These are phyloP conservation scores for Scheffersomyces lignicola DNA, from an alignment of 1,139 yeast species.

Conservation along the genomic window DNA sequence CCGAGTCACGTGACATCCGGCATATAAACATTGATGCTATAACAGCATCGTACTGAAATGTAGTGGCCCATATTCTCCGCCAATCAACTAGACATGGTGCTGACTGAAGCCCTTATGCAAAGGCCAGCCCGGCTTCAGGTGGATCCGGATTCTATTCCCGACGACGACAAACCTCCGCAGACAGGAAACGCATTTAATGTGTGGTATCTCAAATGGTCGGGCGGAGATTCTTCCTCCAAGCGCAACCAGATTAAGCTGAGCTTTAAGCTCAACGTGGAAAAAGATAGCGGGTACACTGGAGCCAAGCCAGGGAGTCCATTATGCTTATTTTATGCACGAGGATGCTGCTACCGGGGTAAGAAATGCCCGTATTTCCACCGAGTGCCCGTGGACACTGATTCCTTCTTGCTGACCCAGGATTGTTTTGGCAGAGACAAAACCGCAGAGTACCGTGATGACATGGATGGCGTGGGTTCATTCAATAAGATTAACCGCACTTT, in stretches of 20 bases:
- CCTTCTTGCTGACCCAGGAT: slow-evolving; percentile 65
- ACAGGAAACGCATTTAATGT: slow-evolving; percentile 79
- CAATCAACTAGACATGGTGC: too few species aligned
- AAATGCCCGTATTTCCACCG: slow-evolving; percentile 79
- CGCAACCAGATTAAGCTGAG: slow-evolving; percentile 32
- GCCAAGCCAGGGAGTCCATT: slow-evolving; percentile 55
- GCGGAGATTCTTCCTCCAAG: slow-evolving; percentile 51
- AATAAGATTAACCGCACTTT: slow-evolving; percentile 67
- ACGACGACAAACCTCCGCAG: slow-evolving; percentile 72
- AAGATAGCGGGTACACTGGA: slow-evolving; percentile 75
- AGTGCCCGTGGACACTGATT: slow-evolving; percentile 54
- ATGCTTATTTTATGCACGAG: slow-evolving; percentile 86
- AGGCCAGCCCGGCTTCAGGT: slow-evolving; percentile 65
- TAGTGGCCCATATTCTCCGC: too few species aligned
- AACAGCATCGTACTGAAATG: too few species aligned
- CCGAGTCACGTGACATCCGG: too few species aligned
- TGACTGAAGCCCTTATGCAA: slow-evolving; percentile 8
- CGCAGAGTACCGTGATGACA: slow-evolving; percentile 82
- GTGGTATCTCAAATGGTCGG: slow-evolving; percentile 89
- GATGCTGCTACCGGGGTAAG: slow-evolving; percentile 78
- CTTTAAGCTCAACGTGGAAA: slow-evolving; percentile 54
- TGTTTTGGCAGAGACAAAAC: slow-evolving; percentile 93
- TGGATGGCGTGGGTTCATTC: slow-evolving; percentile 94
- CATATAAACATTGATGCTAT: too few species aligned
- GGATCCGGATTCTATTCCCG: slow-evolving; percentile 60